Base-by-base conservation (phyloP, 345 rosid genomes). In the Populus deltoides region DNA sequence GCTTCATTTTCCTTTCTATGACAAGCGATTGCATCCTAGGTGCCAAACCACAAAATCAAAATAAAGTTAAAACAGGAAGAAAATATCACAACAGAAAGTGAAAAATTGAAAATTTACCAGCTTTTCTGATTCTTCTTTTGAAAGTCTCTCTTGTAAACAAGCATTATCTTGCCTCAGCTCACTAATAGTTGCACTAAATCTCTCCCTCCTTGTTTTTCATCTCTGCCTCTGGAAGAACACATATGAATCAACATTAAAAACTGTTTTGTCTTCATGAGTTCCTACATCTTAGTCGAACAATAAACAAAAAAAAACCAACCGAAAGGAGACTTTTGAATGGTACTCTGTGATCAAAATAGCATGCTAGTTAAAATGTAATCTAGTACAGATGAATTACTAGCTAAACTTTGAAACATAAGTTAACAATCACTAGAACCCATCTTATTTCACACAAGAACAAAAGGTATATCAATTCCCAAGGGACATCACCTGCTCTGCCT, bases 51-150 rank as follows among this genome's bases (percentile, higher is more conserved):
- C 69, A 67, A 59, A 16, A 36, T 76, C 20, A 33, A 18, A 71
- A 76, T 13, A 36, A 71, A 53, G 24, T 41, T 59, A 17, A n/a
- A 24, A 59, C 15, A n/a, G 29, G 8, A 59, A 57, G 47, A 27
- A 59, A 5, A 59, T 24, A 33, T 12, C 4, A 67, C 47, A 24
- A 22, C 45, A 65, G 22, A 65, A 51, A 24, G 10, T 41, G 55
- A 18, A 13, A 55, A 69, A 35, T 35, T 45, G 74, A 9, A 62
- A 22, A 72, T 87, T 83, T 86, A 96, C 99, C 87, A 83, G 45
- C 75, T 96, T 96, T 71, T 84, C 91, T 25, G 87, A 78, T 83
- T 87, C 90, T 83, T 91, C 97, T 78, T 84, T 90, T 16, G 85
- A 80, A 9, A 91, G 80, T 79, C 75, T 90, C 75, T 90, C 89